Evolutionary conservation across 495 filamentous ascomycete species (phyloP), one percentile per base, ranked within the genome.

Genomic region (Parachaetomium inaequale): DNA sequence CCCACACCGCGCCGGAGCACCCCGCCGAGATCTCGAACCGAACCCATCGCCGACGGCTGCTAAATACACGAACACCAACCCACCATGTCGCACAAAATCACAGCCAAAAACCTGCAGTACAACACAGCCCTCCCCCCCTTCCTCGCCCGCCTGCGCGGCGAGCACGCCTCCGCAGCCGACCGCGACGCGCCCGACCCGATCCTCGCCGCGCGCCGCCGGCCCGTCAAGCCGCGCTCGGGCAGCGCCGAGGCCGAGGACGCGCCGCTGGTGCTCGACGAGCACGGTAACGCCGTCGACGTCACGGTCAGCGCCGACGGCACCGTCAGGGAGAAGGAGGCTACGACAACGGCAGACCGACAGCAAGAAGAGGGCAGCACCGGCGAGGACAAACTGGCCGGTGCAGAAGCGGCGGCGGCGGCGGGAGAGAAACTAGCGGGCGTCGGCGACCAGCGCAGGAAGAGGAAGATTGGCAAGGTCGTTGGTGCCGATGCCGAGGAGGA

Each of bases 71-170:
- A n/a, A 36, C 10, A 36, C 34, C 2, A 40, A 2, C 36, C 36
- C 47, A 51, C 0, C 25, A 62, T 77, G 75, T 76, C 77, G 29
- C 68, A 70, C 36, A 82, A 84, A 70, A 78, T 83, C 40, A 82
- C 76, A 1, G 64, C 78, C 66, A 84, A 83, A 59, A 83, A 83
- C 72, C 77, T 84, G 23, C 70, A 76, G 46, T 84, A 83, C 76
- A 72, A 75, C 60, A 63, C 59, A 23, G 65, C 73, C 11, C 79
- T 82, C 21, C 82, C 82, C 11, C 82, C 82, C 29, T 84, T 84
- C 66, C 80, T 84, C 40, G 78, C 78, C 34, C 74, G 75, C 7
- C 76, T 84, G 11, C 78, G 72, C 55, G 78, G 78, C n/a, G 72
- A 79, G 28, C 64, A 59, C 51, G 56, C 57, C 1, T 45, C 71